Evolutionary conservation across 225 moss, liverwort and hornwort species (phyloP).

Genomic region (Bryum argenteum): DNA sequence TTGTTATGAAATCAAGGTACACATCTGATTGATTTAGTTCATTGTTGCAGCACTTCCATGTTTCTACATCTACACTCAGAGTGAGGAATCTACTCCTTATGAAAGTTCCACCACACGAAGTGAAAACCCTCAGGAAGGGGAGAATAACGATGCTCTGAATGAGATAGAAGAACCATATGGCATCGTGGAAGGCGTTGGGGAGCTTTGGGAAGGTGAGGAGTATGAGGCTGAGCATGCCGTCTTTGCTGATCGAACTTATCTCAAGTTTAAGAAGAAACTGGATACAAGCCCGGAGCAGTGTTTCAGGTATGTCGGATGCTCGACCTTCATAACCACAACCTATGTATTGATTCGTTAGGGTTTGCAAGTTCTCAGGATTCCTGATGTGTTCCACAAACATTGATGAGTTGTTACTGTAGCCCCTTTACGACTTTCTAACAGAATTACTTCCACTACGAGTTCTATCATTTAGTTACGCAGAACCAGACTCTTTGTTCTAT

Average conservation of each 20-base stretch:
- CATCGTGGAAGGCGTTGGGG: slow-evolving; percentile 63
- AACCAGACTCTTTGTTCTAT: neutral
- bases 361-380: neutral
- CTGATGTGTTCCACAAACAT: neutral
- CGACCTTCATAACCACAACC: neutral
- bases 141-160: slow-evolving; percentile 38
- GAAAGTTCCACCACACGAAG: slow-evolving; percentile 50
- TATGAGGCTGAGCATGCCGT: slow-evolving; percentile 81
- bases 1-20: neutral
- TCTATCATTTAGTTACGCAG: neutral
- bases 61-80: slow-evolving; percentile 85
- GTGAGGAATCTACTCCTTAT: slow-evolving; percentile 57
- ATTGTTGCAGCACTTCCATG: slow-evolving; percentile 75
- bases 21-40: slow-evolving; percentile 8
- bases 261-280: slow-evolving; percentile 86
- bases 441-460: neutral
- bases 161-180: slow-evolving; percentile 60
- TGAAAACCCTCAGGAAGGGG: slow-evolving; percentile 41
- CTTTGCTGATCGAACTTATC: slow-evolving; percentile 75
- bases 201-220: slow-evolving; percentile 90
- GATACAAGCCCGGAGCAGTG: slow-evolving; percentile 87
- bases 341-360: neutral
- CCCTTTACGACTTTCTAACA: neutral
- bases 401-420: neutral
- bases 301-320: slow-evolving; percentile 51